These are phyloP conservation scores for Rosa rugosa DNA, from an alignment of 306 rosid species.

Conservation along the genomic window DNA sequence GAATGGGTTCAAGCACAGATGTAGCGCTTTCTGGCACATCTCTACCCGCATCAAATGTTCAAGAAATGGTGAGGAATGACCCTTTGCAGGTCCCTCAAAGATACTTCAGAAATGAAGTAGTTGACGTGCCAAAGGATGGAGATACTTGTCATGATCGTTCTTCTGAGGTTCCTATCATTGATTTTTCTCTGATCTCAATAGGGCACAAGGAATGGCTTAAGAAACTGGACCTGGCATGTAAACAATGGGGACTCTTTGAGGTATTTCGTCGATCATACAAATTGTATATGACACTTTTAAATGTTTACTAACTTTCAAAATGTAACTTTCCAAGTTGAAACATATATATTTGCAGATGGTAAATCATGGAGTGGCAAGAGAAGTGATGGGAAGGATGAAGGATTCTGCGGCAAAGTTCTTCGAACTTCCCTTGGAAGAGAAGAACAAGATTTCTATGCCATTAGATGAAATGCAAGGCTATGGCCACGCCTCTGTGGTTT, in stretches of 20 bases:
- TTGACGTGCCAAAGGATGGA: neutral
- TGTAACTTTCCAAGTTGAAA: neutral
- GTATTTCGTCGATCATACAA: conserved; percentile 15
- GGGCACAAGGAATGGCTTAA: conserved; percentile 31
- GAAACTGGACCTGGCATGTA: conserved; percentile 42
- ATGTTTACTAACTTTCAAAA: neutral
- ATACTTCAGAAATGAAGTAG: conserved; percentile 26
- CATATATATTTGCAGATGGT: neutral
- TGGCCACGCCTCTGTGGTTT: neutral
- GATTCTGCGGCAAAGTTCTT: neutral
- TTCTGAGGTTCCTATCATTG: conserved; percentile 34
- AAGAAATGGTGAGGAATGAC: conserved; percentile 41
- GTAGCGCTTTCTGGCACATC: conserved; percentile 16
- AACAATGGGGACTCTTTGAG: conserved; percentile 49
- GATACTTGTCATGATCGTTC: conserved; percentile 26
- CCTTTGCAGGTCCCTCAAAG: conserved; percentile 37
- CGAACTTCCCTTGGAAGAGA: conserved; percentile 1
- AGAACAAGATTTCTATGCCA: neutral
- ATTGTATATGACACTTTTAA: neutral
- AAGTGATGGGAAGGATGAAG: neutral
- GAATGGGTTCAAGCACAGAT: neutral
- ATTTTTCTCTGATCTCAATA: conserved; percentile 34
- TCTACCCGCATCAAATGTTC: conserved; percentile 39
- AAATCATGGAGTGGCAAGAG: neutral
- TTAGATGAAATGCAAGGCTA: neutral